A percentile compares a stretch with the other conserved stretches of the same genome.
Evolutionary conservation across 129 eudicot genomes (phyloP).

Genomic region (Artemisia tridentata): DNA sequence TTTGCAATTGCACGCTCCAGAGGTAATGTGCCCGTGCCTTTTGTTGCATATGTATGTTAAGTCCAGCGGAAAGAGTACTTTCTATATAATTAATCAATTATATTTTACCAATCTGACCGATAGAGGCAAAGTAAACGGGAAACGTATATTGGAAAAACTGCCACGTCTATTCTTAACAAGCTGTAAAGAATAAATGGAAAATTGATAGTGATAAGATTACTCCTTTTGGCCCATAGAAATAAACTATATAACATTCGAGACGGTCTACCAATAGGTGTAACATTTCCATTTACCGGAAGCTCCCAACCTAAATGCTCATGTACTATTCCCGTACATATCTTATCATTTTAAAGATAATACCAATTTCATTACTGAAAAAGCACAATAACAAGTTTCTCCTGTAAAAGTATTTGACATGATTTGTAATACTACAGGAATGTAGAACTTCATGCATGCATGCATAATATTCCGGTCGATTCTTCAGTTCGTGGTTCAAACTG

Average conservation of each 20-base stretch:
- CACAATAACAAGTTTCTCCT: no score
- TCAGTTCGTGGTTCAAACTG: constrained; percentile 45
- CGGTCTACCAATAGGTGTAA: background rate
- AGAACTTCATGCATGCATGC: constrained; percentile 58
- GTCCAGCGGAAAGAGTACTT: no score
- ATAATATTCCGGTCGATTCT: constrained; percentile 48
- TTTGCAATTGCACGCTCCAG: no score
- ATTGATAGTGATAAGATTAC: background rate
- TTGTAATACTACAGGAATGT: constrained; percentile 48
- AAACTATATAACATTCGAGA: background rate
- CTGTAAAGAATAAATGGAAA: background rate
- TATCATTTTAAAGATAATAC: background rate
- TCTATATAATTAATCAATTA: no score
- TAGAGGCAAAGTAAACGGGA: no score
- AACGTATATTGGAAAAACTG: no score
- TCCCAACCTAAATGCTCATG: background rate
- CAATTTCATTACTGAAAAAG: no score
- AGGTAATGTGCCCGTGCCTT: no score
- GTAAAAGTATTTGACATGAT: background rate
- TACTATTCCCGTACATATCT: no score
- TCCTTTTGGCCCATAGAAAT: background rate
- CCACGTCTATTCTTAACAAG: no score
- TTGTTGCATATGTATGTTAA: no score
- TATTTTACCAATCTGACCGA: no score
- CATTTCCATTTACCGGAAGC: background rate